Evolutionary conservation across 768 basidiomycete species (phyloP), one percentile per base, ranked within the genome.

Genomic region (Leucocoprinus leucothites): DNA sequence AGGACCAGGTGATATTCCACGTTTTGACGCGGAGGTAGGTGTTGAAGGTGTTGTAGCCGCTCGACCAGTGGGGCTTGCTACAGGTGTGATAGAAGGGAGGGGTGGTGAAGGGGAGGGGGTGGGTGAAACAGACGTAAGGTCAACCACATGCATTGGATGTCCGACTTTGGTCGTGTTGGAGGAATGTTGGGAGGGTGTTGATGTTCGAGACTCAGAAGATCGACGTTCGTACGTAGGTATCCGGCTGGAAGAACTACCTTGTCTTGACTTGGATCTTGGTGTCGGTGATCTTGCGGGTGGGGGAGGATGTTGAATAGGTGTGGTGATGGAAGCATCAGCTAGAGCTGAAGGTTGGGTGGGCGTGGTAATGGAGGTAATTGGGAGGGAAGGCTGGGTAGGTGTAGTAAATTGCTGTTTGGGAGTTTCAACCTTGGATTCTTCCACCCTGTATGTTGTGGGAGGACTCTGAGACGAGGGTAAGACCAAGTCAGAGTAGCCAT

Each of bases 141-240:
- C 52, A 21, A 53, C 52, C 9, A 46, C 52, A 53, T 54, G 68
- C 24, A 77, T 71, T 22, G 70, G 68, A 22, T 55, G 47, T 42
- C 45, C 38, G 36, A 51, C 44, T 54, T 57, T 56, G n/a, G 56
- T 38, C 25, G 51, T 42, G n/a, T 28, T 31, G 44, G 56, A 48
- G 13, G 61, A 60, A 19, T 59, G 66, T 6, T 71, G 72, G 1
- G 77, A 74, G 2, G 82, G 75, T 1, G 75, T 74, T 4, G 70
- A 64, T 13, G 74, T 74, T 35, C 77, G 74, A 9, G 81, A 77
- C 48, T 82, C 78, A 3, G 79, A 76, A 8, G 74, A 67, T 41
- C 74, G 63, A 14, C 78, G 74, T 14, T 77, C 67, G 26, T 70
- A 67, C 25, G 68, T 66, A 41, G 71, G 76, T 67, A 76, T 81